Percentiles rank a stretch among this genome's conserved stretches.
phyloP scores from a whole-genome alignment of 2,329 filamentous ascomycete species.

The Hymenoscyphus linearis region DNA sequence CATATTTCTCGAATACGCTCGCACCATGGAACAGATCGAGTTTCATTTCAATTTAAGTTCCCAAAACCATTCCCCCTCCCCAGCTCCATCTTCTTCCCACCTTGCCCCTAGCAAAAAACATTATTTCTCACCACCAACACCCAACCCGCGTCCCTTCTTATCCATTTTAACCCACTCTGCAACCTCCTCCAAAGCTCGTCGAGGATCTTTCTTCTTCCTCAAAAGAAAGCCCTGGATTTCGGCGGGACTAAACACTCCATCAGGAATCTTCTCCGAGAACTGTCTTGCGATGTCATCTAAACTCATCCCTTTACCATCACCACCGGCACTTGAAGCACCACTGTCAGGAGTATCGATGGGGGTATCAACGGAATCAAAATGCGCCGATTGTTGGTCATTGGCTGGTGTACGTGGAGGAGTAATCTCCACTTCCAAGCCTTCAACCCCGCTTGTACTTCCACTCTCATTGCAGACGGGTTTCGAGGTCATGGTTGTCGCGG shows the following conservation, averaged over 20 bases:
- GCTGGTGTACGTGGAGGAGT: slow-evolving; percentile 3
- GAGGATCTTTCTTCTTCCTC: slow-evolving; percentile 55
- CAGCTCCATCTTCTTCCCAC: background rate
- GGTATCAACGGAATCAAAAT: no score
- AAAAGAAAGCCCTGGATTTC: slow-evolving; percentile 62
- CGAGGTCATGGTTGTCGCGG: background rate
- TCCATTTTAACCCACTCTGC: slow-evolving; percentile 48
- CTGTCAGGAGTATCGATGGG: no score
- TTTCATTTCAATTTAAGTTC: no score
- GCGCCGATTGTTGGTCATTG: background rate
- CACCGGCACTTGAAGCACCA: no score
- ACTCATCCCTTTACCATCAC: background rate
- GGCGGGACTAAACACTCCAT: slow-evolving; percentile 49
- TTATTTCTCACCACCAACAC: background rate
- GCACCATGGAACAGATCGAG: no score
- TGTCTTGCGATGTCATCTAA: slow-evolving; percentile 39
- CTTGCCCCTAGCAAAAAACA: background rate
- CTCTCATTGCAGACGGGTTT: no score
- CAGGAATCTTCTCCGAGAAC: slow-evolving; percentile 50
- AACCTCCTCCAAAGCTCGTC: slow-evolving; percentile 48
- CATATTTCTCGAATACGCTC: no score
- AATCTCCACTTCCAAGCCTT: background rate
- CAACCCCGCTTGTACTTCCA: slow-evolving; percentile 1
- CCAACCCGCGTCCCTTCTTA: background rate
- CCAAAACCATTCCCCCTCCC: background rate